Evolutionary conservation across 2,329 filamentous ascomycete species (phyloP).

Genomic region (Colletotrichum brevisporum): DNA sequence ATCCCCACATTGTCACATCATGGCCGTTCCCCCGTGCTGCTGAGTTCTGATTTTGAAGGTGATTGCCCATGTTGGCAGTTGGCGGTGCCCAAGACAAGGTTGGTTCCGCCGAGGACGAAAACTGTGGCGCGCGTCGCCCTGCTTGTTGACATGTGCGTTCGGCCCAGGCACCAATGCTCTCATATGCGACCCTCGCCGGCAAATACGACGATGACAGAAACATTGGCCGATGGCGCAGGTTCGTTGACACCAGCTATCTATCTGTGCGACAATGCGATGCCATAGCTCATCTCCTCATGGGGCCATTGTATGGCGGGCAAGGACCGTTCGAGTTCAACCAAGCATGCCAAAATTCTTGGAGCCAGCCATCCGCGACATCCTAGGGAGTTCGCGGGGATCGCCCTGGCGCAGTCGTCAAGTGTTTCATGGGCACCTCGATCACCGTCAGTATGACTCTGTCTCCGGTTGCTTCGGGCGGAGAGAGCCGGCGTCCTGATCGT

Average conservation of each 20-base stretch:
- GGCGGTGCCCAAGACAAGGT: background rate
- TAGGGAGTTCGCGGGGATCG: constrained; percentile 7
- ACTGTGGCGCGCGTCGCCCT: background rate
- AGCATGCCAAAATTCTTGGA: background rate
- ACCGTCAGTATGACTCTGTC: constrained; percentile 17
- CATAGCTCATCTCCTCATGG: background rate
- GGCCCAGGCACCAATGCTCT: background rate
- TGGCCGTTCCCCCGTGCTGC: background rate
- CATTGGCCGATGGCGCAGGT: constrained; percentile 2
- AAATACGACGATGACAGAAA: constrained; percentile 14
- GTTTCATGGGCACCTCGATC: constrained; percentile 13
- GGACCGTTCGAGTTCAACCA: background rate
- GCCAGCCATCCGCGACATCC: background rate
- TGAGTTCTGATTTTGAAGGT: background rate
- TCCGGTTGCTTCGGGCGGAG: constrained; percentile 27
- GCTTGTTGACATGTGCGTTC: constrained; percentile 18
- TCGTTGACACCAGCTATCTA: background rate
- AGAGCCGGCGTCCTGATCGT: constrained; percentile 10
- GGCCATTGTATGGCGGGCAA: constrained; percentile 2
- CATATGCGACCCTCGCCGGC: background rate
- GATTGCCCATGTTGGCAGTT: background rate
- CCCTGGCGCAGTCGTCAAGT: constrained; percentile 1
- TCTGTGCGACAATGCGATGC: background rate
- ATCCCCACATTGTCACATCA: constrained; percentile 6
- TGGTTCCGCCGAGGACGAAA: background rate